These are phyloP conservation scores for Parascedosporium putredinis DNA, from an alignment of 2,329 filamentous ascomycete species.

Conservation along the genomic window DNA sequence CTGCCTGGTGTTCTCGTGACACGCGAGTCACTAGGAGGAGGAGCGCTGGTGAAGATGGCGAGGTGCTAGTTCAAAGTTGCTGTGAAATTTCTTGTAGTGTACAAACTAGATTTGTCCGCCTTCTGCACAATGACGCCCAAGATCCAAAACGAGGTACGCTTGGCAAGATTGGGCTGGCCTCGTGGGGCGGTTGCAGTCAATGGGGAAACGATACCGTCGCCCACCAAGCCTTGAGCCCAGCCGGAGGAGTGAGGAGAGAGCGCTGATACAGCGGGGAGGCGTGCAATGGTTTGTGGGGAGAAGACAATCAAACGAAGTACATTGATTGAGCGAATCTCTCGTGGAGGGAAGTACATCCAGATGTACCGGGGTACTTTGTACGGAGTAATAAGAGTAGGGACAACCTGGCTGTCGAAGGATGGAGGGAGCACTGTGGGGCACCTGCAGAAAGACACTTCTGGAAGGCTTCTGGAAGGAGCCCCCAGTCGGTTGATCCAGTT, in stretches of 20 bases:
- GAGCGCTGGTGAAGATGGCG: no score
- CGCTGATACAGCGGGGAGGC: background rate
- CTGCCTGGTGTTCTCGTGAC: background rate
- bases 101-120: background rate
- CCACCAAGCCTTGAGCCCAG: no score
- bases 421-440: background rate
- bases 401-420: background rate
- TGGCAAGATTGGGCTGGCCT: background rate
- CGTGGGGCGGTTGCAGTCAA: background rate
- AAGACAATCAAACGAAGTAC: background rate
- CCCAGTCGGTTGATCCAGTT: no score
- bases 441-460: slow-evolving; percentile 2
- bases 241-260: no score
- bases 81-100: background rate
- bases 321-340: no score
- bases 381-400: no score
- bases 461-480: slow-evolving; percentile 5
- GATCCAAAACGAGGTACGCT: no score
- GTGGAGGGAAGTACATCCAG: background rate
- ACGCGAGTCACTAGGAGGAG: background rate
- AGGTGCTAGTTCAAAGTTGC: no score
- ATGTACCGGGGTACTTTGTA: slow-evolving; percentile 2
- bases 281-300: background rate
- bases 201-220: no score
- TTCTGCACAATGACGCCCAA: background rate